phyloP scores from a whole-genome alignment of 768 basidiomycete species.

The Boletus pseudopeckii region DNA sequence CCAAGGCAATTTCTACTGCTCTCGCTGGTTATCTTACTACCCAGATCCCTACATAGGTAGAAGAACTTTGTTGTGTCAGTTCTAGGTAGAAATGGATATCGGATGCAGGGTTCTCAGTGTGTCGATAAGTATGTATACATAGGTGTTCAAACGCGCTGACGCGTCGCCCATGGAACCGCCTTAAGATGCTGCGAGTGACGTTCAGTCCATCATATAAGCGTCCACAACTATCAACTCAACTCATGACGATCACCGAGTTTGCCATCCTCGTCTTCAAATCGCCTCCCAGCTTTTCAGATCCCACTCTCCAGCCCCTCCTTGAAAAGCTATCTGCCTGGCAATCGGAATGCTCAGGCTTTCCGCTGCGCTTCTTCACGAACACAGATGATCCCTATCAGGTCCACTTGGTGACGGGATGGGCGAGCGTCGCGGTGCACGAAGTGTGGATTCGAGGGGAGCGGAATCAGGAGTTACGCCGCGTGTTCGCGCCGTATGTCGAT shows the following conservation, averaged over 20 bases:
- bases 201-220: background rate
- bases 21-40: slow-evolving; percentile 34
- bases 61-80: background rate
- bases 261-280: slow-evolving; percentile 35
- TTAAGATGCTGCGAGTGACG: background rate
- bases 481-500: slow-evolving; percentile 29
- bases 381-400: slow-evolving; percentile 21
- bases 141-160: slow-evolving; percentile 1
- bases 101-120: background rate
- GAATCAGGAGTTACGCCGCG: slow-evolving; percentile 37
- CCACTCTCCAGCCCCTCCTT: slow-evolving; percentile 31
- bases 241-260: slow-evolving; percentile 46
- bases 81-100: background rate
- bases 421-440: slow-evolving; percentile 37
- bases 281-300: slow-evolving; percentile 29
- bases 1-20: slow-evolving; percentile 47
- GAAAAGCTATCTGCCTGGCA: slow-evolving; percentile 33
- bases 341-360: slow-evolving; percentile 39
- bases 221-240: background rate
- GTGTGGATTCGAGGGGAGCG: slow-evolving; percentile 40
- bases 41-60: slow-evolving; percentile 10
- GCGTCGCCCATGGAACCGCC: background rate
- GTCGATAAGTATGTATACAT: background rate
- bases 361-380: slow-evolving; percentile 38
- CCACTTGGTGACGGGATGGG: slow-evolving; percentile 46